Conservation (phyloP, 2,329 filamentous ascomycete species). For the Talaromyces sp. region DNA sequence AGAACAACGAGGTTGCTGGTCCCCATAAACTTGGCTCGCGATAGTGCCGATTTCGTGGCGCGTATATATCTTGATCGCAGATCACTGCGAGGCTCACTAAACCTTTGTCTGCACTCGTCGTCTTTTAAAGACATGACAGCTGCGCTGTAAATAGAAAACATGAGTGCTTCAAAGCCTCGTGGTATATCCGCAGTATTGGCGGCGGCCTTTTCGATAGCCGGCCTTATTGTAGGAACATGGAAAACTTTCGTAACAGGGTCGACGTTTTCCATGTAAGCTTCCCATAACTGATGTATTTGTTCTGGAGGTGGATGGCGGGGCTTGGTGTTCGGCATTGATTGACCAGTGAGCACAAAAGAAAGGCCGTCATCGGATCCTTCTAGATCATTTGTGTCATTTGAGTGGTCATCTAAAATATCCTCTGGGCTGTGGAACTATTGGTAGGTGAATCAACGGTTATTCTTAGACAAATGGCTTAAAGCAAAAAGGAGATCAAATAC, state of each 20-base stretch:
- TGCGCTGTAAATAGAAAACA: constrained; percentile 5
- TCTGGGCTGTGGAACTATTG: background rate
- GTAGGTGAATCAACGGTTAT: background rate
- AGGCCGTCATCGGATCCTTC: background rate
- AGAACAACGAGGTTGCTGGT: background rate
- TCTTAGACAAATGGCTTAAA: background rate
- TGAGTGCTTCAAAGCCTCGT: background rate
- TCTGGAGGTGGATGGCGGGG: constrained; percentile 49
- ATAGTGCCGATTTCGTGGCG: background rate
- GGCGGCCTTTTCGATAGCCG: background rate
- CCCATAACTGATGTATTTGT: constrained; percentile 52
- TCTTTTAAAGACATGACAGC: background rate
- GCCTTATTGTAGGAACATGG: background rate
- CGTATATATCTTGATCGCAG: background rate
- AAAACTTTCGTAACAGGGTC: constrained; percentile 4
- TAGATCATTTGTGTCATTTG: constrained; percentile 4
- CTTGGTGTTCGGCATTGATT: constrained; percentile 6
- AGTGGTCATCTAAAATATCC: background rate
- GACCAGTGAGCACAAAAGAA: background rate
- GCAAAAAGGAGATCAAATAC: background rate
- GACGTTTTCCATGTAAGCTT: constrained; percentile 53
- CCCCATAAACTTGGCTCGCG: constrained; percentile 4
- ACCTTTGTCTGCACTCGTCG: background rate
- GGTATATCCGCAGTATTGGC: background rate
- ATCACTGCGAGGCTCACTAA: background rate